Conservation (phyloP, 2,329 filamentous ascomycete genomes). For the Lojkania enalia region DNA sequence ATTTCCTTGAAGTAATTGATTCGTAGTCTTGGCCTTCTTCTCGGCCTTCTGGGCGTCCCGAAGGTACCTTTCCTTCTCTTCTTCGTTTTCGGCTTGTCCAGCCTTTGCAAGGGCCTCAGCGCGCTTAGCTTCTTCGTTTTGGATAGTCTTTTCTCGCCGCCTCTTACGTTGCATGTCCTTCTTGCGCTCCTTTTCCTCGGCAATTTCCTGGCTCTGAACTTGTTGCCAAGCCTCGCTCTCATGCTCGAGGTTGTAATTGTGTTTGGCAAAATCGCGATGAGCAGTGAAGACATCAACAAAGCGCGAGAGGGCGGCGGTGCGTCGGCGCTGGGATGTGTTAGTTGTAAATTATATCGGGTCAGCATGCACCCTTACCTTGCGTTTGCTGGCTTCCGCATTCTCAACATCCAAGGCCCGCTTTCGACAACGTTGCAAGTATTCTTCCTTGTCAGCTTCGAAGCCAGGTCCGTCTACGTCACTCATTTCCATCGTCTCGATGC, state of each 20-base stretch:
- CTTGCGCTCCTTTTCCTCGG: conserved; percentile 97
- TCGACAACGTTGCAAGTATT: conserved; percentile 57
- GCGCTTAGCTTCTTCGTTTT: conserved; percentile 83
- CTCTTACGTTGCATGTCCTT: conserved; percentile 99
- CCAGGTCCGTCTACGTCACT: conserved; percentile 60
- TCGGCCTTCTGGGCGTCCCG: conserved; percentile 86
- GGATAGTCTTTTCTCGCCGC: conserved; percentile 89
- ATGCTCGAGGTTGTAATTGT: conserved; percentile 74
- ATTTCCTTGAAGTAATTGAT: conserved; percentile 82
- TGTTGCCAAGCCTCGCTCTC: conserved; percentile 81
- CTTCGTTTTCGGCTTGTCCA: conserved; percentile 76
- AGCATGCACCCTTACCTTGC: conserved; percentile 56
- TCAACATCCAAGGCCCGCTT: conserved; percentile 73
- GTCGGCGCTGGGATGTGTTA: conserved; percentile 57
- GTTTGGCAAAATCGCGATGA: conserved; percentile 72
- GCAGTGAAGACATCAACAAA: conserved; percentile 63
- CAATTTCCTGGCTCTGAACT: conserved; percentile 86
- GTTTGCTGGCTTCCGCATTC: conserved; percentile 64
- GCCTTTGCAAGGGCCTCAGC: conserved; percentile 77
- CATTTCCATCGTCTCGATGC: conserved; percentile 60
- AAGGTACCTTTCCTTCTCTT: conserved; percentile 77
- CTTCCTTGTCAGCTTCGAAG: conserved; percentile 56
- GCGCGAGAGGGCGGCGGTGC: conserved; percentile 59
- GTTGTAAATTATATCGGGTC: background rate
- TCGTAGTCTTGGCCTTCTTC: conserved; percentile 90